Conservation (phyloP, 202 grass and related monocot species). For the Alloteropsis angusta region DNA sequence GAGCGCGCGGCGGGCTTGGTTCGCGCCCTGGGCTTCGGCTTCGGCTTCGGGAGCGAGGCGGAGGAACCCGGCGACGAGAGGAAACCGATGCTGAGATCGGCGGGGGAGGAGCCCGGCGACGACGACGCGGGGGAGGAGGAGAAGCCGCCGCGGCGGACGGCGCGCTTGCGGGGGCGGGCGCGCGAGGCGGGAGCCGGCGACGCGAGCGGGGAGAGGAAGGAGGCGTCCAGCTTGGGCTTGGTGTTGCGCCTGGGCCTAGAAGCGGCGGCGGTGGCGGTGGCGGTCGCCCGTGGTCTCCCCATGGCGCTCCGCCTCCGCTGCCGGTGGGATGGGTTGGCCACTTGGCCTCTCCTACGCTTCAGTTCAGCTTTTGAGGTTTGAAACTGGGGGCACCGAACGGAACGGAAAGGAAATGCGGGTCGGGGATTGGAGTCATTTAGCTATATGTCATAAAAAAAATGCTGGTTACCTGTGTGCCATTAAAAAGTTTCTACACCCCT, state of each 20-base stretch:
- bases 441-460: too few species aligned
- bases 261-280: not conserved
- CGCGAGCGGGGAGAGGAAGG: conserved; percentile 26
- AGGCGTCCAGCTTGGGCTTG: not conserved
- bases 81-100: not conserved
- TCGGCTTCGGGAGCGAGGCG: not conserved
- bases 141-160: not conserved
- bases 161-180: not conserved
- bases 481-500: too few species aligned
- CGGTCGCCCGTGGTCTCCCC: conserved; percentile 15
- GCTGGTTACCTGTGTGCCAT: too few species aligned
- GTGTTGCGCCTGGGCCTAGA: conserved; percentile 7
- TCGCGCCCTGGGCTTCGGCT: not conserved
- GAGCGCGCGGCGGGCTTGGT: conserved; percentile 15
- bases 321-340: not conserved
- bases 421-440: too few species aligned
- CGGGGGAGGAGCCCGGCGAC: not conserved
- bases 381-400: not conserved
- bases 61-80: conserved; percentile 15
- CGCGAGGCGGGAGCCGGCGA: not conserved
- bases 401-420: not conserved
- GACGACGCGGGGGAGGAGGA: not conserved
- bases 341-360: not conserved
- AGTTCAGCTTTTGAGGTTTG: not conserved
- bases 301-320: conserved; percentile 1